These are phyloP conservation scores for Rhodotorula toruloides DNA, from an alignment of 768 basidiomycete genomes.

Conservation along the genomic window DNA sequence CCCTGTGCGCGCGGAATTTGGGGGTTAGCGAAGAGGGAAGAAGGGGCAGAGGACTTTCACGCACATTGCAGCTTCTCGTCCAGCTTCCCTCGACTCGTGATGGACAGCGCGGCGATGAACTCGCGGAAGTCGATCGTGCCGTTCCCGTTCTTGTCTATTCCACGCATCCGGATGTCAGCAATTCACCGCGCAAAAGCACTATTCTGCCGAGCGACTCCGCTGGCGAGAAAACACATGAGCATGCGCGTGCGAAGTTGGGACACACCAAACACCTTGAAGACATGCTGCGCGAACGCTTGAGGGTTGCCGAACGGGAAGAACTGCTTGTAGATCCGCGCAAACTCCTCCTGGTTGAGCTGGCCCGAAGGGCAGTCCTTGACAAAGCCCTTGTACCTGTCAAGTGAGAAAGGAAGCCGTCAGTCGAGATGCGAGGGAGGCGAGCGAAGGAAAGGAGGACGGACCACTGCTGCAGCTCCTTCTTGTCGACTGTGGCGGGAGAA, in stretches of 20 bases:
- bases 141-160: conserved; percentile 75
- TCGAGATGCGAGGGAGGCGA: accelerated
- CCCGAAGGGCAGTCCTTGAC: conserved; percentile 97
- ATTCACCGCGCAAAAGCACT: not conserved
- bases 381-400: conserved; percentile 94
- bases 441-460: conserved; percentile 42
- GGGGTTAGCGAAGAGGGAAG: not conserved
- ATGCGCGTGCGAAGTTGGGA: not conserved
- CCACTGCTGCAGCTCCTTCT: conserved; percentile 96
- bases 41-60: conserved; percentile 43
- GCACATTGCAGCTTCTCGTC: conserved; percentile 98
- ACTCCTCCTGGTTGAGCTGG: conserved; percentile 90
- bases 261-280: conserved; percentile 83
- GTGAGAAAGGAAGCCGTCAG: conserved; percentile 2
- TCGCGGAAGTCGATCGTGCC: conserved; percentile 99
- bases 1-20: conserved; percentile 56
- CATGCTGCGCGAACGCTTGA: conserved; percentile 90
- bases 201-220: too few species aligned
- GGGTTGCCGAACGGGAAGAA: conserved; percentile 99
- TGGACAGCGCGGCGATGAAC: conserved; percentile 94
- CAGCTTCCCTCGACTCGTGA: conserved; percentile 83
- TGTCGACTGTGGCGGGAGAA: conserved; percentile 63
- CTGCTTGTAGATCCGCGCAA: conserved; percentile 96
- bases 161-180: not conserved
- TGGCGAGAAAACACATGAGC: too few species aligned